A percentile compares a stretch with the other conserved stretches of the same genome.
Conservation (phyloP, 2,329 filamentous ascomycete genomes). For the Sporothrix variecibatus region DNA sequence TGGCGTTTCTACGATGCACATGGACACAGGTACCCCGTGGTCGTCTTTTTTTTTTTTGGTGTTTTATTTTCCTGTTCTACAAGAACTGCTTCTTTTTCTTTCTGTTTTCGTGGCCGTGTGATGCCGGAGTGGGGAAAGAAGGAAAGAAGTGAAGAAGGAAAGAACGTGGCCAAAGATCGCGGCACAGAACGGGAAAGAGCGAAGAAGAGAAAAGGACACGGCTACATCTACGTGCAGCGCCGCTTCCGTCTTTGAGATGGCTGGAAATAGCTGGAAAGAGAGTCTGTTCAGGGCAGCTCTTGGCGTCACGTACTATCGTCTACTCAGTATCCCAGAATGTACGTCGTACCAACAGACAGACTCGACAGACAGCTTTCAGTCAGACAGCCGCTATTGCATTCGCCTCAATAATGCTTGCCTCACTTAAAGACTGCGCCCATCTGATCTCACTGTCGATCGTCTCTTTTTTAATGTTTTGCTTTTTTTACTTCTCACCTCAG, state of each 20-base stretch:
- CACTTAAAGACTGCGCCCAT: not conserved
- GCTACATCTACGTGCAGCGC: not conserved
- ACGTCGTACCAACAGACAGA: not conserved
- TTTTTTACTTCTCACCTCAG: not conserved
- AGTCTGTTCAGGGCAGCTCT: not conserved
- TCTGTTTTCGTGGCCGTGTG: not conserved
- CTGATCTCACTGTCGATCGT: not conserved
- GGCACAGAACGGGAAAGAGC: not conserved
- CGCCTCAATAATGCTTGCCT: not conserved
- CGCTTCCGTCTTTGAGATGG: constrained; percentile 9
- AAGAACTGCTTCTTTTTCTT: no score
- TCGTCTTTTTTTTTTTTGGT: not conserved
- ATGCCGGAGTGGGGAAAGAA: not conserved
- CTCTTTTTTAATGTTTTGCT: not conserved
- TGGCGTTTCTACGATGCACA: not conserved
- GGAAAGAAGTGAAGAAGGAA: not conserved
- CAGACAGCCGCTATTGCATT: not conserved
- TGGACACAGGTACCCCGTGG: not conserved
- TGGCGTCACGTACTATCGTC: not conserved
- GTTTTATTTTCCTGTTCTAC: not conserved
- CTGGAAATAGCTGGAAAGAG: not conserved
- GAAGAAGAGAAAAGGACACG: not conserved
- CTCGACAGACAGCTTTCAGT: not conserved
- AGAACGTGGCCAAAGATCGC: not conserved
- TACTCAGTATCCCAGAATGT: not conserved